Evolutionary conservation across 2,329 filamentous ascomycete genomes (phyloP), one percentile per base, ranked within the genome.

Genomic region (Beauveria australis): DNA sequence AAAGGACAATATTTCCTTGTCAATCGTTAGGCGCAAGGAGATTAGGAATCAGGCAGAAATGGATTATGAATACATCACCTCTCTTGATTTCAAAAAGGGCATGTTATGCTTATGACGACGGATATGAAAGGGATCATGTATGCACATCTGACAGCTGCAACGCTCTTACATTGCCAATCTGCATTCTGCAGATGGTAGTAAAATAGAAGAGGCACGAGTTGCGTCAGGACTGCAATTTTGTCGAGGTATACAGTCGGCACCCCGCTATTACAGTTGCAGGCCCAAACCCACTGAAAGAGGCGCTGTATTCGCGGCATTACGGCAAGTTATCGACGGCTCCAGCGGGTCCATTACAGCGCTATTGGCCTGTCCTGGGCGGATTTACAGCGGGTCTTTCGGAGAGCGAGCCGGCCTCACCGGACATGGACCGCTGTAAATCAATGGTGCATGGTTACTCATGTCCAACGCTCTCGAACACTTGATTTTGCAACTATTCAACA

Each of bases 61-160:
- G 56, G 37, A 59, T 52, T 59, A 52, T 37, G 47, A 59, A 59
- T 59, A 59, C 18, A 59, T 33, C 37, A 33, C n/a, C 40, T 26
- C 53, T 56, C 47, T 58, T 19, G 16, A 49, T 26, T 22, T 22
- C 28, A 14, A 33, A 22, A 52, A 30, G 16, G 18, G 12, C 16
- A 30, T 43, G n/a, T 43, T n/a, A 5, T 37, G 12, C 33, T 16
- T 6, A 37, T 5, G 12, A 37, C 33, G 33, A 19, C 7, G 9
- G 16, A 43, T 43, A 43, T 10, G 18, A 43, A 43, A 9, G 18
- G 5, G 1, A 5, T 37, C 12, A 5, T 37, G 12, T 16, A 37
- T 12, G 33, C 14, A 37, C 12, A 14, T 33, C 1, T 33, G 12
- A 33, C 12, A 33, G 30, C 30, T 33, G 3, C 30, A 14, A 5